Base-by-base conservation (phyloP, 352 stramenopile genomes). In the Aphanomyces stellatus region DNA sequence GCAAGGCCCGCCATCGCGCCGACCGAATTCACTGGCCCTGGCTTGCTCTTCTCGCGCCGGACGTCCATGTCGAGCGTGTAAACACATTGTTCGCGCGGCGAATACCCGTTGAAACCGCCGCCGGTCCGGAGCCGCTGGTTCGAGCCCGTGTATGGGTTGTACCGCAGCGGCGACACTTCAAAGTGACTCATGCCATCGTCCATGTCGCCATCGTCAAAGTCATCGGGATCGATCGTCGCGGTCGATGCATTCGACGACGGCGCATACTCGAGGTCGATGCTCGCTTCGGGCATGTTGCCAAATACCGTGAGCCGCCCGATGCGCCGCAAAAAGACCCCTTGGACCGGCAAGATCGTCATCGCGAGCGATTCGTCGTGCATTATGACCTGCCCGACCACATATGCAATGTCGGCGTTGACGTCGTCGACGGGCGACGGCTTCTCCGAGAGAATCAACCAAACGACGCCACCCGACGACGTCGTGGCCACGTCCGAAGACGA, bases 311-410 rank as follows among this genome's bases (percentile, higher is more conserved):
- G 72, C 63, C 81, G 89, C 53, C 69, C 84, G 24, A 87, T 70
- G 34, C 81, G 82, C 0, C 85, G 71, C 13, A 95, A 67, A 62
- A 93, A 95, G 25, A 95, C 81, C 24, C 86, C 86, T 41, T 91
- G 81, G n/a, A 95, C 81, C 0, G 84, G 82, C 10, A 95, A 51
- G 63, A 93, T 93, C 13, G 85, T 93, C 0, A 82, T 83, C 0
- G 85, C 82, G 4, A 93, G 73, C 11, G 82, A 90, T 51, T 93
- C 78, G 49, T 93, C 85, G 69, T 93, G 90, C 42, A 93, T 88
- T 22, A 93, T 83, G 57, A 91, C 72, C 67, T 93, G 85, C 0
- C 85, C 85, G 22, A 81, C 89, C 1, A 91, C 81, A 65, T 93
- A 93, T 15, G 82, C 76, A 42, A 91, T 79, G 41, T 93, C 85